A percentile compares a stretch with the other conserved stretches of the same genome.
phyloP scores from a whole-genome alignment of 2,329 filamentous ascomycete species.

The Penicillium italicum region DNA sequence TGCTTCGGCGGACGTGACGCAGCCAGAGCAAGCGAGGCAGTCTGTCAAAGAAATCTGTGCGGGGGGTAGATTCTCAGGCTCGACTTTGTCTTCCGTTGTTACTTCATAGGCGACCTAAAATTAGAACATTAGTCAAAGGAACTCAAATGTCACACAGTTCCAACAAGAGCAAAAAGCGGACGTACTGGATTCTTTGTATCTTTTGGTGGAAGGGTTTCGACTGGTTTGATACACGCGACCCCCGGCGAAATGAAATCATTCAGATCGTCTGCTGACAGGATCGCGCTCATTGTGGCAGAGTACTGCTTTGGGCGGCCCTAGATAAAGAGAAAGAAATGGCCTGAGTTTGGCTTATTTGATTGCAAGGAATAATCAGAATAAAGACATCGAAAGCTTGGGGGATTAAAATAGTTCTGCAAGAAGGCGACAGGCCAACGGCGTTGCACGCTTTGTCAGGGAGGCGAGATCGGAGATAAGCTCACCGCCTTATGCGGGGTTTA shows the following conservation, averaged over 20 bases:
- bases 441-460: slow-evolving; percentile 34
- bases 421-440: slow-evolving; percentile 14
- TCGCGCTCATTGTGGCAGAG: slow-evolving; percentile 74
- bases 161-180: slow-evolving; percentile 5
- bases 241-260: slow-evolving; percentile 99
- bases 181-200: slow-evolving; percentile 49
- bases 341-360: background rate
- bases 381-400: background rate
- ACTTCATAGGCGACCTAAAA: slow-evolving; percentile 70
- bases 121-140: slow-evolving; percentile 19
- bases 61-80: slow-evolving; percentile 58
- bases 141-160: background rate
- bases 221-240: slow-evolving; percentile 95
- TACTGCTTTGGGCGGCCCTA: slow-evolving; percentile 14
- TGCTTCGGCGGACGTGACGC: slow-evolving; percentile 94
- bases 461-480: slow-evolving; percentile 34
- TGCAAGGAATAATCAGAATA: background rate
- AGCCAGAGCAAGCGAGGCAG: slow-evolving; percentile 94
- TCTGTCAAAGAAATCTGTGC: slow-evolving; percentile 95
- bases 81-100: slow-evolving; percentile 79
- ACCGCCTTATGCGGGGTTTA: slow-evolving; percentile 19
- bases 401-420: slow-evolving; percentile 6
- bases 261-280: slow-evolving; percentile 91
- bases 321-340: background rate
- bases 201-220: slow-evolving; percentile 78